Evolutionary conservation across 176 grass and related monocot genomes (phyloP).

Genomic region (Poa pratensis): DNA sequence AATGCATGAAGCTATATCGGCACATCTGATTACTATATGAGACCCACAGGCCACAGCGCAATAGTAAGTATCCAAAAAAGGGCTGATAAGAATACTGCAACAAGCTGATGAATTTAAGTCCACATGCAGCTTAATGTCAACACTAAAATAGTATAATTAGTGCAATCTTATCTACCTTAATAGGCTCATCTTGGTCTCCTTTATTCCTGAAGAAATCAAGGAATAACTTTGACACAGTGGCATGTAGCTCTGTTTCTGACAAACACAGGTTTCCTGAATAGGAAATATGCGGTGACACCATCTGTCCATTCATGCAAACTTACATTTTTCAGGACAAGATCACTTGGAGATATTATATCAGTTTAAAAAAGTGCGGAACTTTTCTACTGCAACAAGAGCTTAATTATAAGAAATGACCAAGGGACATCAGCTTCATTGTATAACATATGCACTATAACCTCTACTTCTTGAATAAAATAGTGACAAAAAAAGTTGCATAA

Average conservation of each 20-base stretch:
- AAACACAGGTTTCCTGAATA: conserved; percentile 93
- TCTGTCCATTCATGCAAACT: conserved; percentile 54
- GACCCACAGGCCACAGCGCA: not conserved
- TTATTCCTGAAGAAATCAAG: conserved; percentile 53
- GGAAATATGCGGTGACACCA: conserved; percentile 98
- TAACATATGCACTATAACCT: not conserved
- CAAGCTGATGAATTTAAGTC: conserved; percentile 14
- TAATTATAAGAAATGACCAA: conserved; percentile 14
- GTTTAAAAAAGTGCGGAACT: not conserved
- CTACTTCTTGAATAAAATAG: conserved; percentile 33
- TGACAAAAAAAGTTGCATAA: conserved; percentile 20
- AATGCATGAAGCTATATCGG: not conserved
- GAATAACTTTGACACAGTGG: conserved; percentile 80
- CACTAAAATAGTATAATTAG: not conserved
- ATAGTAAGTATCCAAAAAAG: conserved; percentile 4
- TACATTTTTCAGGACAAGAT: conserved; percentile 19
- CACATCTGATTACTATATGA: not conserved
- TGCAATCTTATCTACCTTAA: conserved; percentile 64
- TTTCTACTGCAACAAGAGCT: conserved; percentile 1
- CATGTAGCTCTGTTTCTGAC: conserved; percentile 66
- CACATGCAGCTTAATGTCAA: not conserved
- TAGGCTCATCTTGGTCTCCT: conserved; percentile 51
- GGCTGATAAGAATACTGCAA: not conserved
- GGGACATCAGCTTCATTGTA: not conserved
- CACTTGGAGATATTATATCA: not conserved